Base-by-base conservation (phyloP, 768 basidiomycete genomes). In the Peribolospora baueri region DNA sequence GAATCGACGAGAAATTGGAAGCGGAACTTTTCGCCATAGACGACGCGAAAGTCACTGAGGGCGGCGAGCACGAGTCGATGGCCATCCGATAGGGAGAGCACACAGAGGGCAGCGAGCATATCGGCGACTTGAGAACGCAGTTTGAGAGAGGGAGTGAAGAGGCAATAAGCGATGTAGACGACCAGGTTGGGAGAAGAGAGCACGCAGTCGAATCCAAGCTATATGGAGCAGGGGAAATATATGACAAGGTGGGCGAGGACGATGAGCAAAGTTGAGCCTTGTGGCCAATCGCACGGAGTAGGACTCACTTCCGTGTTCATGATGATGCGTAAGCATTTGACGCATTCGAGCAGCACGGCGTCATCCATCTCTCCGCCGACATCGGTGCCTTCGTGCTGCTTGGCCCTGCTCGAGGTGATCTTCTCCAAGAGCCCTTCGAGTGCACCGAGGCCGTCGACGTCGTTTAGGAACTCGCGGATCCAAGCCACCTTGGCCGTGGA, bases 91-190 rank as follows among this genome's bases (percentile, higher is more conserved):
- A 74, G 66, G 2, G 81, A 80, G 25, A 91, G 70, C 25, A 84
- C 72, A 63, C 84, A 85, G 46, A 90, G 76, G 0, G 81, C 88
- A 1, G 84, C 83, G 7, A 95, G 73, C 38, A 90, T 71, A 60
- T 90, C 84, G 4, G 80, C 77, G 0, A 75, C 73, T 36, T 83
- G 70, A 0, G 76, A 73, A 56, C 82, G 76, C 7, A 83, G 68
- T 65, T 82, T 87, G 53, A 74, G 68, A 7, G 80, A 78, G 0
- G 79, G 70, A 3, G 57, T 53, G 59, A 80, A 75, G 9, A 90
- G 72, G 0, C 79, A 74, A 61, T 82, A 82, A 11, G 78, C 70
- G 60, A 90, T 76, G 59, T 82, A 76, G 1, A 77, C 79, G 58
- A 88, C 73, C 41, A 84, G 70, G 0, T 70, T 76, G 0, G 81